Conservation (phyloP, 371 early-diverging fungal genomes). For the Homolaphlyctis polyrhiza region DNA sequence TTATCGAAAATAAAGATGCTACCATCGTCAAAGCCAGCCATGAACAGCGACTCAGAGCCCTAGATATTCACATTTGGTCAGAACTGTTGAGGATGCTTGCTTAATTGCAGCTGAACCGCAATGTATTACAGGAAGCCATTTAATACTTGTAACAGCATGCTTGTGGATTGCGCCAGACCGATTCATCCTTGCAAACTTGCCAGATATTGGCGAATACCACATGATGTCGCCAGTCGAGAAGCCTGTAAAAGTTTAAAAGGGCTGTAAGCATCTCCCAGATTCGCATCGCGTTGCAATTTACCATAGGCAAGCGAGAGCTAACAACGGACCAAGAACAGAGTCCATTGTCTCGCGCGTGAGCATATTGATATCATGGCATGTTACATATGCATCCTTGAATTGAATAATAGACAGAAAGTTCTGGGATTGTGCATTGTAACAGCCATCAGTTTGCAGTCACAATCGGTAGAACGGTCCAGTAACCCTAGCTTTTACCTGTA, state of each 20-base stretch:
- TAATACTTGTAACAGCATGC: conserved; percentile 65
- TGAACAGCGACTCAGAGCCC: conserved; percentile 76
- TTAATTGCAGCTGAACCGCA: not conserved
- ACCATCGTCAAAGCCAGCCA: conserved; percentile 65
- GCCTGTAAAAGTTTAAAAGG: no score
- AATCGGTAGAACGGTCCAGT: not conserved
- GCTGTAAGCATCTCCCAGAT: no score
- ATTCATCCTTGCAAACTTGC: conserved; percentile 70
- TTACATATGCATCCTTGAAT: conserved; percentile 72
- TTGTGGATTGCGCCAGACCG: conserved; percentile 64
- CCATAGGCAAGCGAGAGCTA: not conserved
- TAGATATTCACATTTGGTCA: not conserved
- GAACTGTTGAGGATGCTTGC: not conserved
- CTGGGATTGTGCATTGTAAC: conserved; percentile 28
- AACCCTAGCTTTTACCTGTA: not conserved
- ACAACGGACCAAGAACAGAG: conserved; percentile 84
- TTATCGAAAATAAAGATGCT: conserved; percentile 66
- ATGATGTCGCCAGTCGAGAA: conserved; percentile 42
- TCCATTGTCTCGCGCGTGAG: conserved; percentile 79
- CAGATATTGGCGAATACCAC: conserved; percentile 39
- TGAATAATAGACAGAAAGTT: conserved; percentile 73
- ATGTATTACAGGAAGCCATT: conserved; percentile 74
- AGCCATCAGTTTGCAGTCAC: not conserved
- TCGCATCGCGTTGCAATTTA: not conserved
- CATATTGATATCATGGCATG: conserved; percentile 83